phyloP scores from a whole-genome alignment of 129 eudicot species.

The Artemisia annua region DNA sequence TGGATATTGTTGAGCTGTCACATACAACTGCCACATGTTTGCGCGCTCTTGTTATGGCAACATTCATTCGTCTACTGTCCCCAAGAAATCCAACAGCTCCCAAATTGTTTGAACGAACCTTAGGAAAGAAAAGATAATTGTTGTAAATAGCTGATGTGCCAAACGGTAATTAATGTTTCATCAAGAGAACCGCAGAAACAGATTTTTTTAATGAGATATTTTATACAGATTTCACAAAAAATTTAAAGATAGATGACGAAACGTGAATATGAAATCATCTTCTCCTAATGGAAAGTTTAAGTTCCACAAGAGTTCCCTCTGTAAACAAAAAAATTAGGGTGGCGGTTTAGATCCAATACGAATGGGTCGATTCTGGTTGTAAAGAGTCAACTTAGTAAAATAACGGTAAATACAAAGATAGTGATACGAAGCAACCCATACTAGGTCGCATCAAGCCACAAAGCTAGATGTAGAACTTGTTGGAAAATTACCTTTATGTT shows the following conservation, averaged over 20 bases:
- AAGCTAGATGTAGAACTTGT: no score
- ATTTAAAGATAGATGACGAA: no score
- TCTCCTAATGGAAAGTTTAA: no score
- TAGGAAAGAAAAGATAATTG: neutral
- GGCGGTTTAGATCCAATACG: no score
- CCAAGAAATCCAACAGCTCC: constrained; percentile 98
- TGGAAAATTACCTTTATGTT: no score
- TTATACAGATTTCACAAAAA: no score
- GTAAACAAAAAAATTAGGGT: no score
- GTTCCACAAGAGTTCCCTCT: no score
- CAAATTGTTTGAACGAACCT: constrained; percentile 94
- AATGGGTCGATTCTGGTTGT: neutral
- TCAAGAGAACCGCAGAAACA: neutral
- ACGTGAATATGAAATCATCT: no score
- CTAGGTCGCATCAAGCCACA: no score
- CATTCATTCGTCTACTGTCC: constrained; percentile 94
- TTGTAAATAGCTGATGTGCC: neutral
- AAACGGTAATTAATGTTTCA: neutral
- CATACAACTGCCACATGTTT: constrained; percentile 93
- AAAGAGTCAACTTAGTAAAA: neutral
- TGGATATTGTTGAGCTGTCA: constrained; percentile 98
- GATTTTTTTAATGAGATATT: neutral
- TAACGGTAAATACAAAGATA: no score
- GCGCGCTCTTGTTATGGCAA: constrained; percentile 94
- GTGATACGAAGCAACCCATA: no score